These are phyloP conservation scores for Volvariella volvacea DNA, from an alignment of 1,284 basidiomycete species.

Conservation along the genomic window DNA sequence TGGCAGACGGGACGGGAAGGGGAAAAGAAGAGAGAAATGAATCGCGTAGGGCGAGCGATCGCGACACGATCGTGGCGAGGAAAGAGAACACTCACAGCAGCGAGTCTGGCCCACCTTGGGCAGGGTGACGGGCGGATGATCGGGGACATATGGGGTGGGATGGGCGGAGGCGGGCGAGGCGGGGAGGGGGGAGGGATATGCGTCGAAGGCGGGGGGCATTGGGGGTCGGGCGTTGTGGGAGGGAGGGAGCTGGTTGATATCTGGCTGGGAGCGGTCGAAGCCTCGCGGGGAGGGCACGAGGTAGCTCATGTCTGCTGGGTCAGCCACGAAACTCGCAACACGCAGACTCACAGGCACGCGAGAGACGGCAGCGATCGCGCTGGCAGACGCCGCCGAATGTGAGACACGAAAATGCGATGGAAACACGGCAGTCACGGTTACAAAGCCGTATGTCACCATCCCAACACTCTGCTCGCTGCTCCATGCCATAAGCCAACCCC, in stretches of 20 bases:
- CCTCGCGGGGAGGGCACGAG: conserved; percentile 14
- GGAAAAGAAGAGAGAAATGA: too few species aligned
- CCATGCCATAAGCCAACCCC: conserved; percentile 19
- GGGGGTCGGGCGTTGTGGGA: conserved; percentile 1
- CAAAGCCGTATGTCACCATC: background rate
- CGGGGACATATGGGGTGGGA: conserved; percentile 9
- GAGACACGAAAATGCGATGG: conserved; percentile 9
- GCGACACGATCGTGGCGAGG: conserved; percentile 6
- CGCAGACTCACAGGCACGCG: background rate
- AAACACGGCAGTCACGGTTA: conserved; percentile 10
- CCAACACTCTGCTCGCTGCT: too few species aligned
- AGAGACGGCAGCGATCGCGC: conserved; percentile 3
- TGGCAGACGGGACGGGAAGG: too few species aligned
- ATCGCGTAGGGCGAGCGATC: background rate
- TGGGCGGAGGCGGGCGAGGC: conserved; percentile 5
- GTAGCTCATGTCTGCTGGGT: conserved; percentile 27
- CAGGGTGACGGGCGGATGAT: conserved; percentile 14
- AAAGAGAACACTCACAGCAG: conserved; percentile 51
- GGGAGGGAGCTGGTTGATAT: background rate
- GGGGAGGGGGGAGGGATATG: conserved; percentile 4
- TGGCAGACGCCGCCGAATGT: background rate
- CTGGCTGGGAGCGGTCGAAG: conserved; percentile 6
- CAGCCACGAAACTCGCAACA: too few species aligned
- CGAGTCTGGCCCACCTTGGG: conserved; percentile 65
- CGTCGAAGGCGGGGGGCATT: conserved; percentile 5